phyloP scores from a whole-genome alignment of 2,329 filamentous ascomycete species.

The Aspergillaceae sp. region DNA sequence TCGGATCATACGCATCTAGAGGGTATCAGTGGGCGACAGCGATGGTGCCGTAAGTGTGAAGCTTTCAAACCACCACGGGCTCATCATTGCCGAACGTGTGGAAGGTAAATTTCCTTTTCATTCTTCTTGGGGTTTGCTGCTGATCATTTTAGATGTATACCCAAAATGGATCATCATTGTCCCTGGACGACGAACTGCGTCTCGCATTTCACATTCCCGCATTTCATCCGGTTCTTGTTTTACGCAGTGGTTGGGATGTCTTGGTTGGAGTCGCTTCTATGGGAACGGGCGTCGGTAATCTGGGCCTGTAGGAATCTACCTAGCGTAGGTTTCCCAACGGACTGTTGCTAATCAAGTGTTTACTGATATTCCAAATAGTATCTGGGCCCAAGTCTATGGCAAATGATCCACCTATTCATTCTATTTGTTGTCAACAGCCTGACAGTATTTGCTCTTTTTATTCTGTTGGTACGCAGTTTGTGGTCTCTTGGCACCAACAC shows the following conservation, averaged over 20 bases:
- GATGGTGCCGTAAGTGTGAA: conserved; percentile 56
- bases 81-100: conserved; percentile 58
- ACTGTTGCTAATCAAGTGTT: background rate
- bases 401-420: conserved; percentile 49
- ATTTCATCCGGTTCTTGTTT: conserved; percentile 56
- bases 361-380: conserved; percentile 36
- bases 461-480: conserved; percentile 47
- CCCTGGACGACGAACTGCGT: conserved; percentile 60
- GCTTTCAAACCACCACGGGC: conserved; percentile 53
- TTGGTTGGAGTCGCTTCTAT: conserved; percentile 50
- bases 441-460: conserved; percentile 46
- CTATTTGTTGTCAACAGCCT: conserved; percentile 48
- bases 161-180: conserved; percentile 61
- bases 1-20: conserved; percentile 11
- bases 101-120: conserved; percentile 37
- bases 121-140: background rate
- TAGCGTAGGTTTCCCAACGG: conserved; percentile 37
- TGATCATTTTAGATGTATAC: conserved; percentile 44
- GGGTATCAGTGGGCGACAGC: conserved; percentile 21
- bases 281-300: conserved; percentile 42
- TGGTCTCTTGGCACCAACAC: conserved; percentile 51
- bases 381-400: conserved; percentile 46
- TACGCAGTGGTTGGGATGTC: conserved; percentile 51
- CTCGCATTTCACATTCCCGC: conserved; percentile 56
- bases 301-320: conserved; percentile 50